A percentile compares a stretch with the other conserved stretches of the same genome.
phyloP scores from a whole-genome alignment of 768 basidiomycete species.

The Agaricus blazei region DNA sequence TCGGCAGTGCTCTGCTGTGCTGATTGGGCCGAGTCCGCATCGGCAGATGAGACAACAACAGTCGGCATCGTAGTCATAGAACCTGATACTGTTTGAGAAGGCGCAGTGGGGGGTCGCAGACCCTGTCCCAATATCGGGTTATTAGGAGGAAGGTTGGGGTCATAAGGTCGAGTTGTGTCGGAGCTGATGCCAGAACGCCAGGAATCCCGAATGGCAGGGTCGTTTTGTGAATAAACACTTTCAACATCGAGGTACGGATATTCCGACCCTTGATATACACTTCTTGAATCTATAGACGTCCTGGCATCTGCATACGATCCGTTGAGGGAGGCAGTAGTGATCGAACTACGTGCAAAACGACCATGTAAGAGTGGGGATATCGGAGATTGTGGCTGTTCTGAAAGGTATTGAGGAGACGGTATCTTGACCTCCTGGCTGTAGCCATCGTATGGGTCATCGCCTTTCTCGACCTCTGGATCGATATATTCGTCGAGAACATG shows the following conservation, averaged over 20 bases:
- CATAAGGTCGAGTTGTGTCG: conserved; percentile 8
- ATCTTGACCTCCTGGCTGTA: conserved; percentile 9
- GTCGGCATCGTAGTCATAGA: conserved; percentile 6
- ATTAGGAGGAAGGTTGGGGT: background rate
- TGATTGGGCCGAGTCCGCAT: background rate
- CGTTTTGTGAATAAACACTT: conserved; percentile 35
- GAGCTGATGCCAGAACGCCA: conserved; percentile 27
- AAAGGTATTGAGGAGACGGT: conserved; percentile 1
- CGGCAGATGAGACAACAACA: conserved; percentile 42
- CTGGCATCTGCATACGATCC: conserved; percentile 8
- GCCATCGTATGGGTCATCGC: background rate
- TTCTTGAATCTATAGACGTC: conserved; percentile 16
- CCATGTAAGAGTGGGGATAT: conserved; percentile 44
- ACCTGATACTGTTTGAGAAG: background rate
- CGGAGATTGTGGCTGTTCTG: conserved; percentile 15
- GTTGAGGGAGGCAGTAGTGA: conserved; percentile 31
- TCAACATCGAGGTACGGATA: conserved; percentile 33
- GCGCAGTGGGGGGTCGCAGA: background rate
- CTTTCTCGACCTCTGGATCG: conserved; percentile 7
- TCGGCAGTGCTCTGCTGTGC: background rate
- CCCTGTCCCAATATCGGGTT: background rate
- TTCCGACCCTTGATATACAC: conserved; percentile 25
- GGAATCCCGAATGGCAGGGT: conserved; percentile 30
- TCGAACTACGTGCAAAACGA: conserved; percentile 37
- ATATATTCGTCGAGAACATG: conserved; percentile 8